phyloP scores from a whole-genome alignment of 345 rosid species.

The Camelina sativa region DNA sequence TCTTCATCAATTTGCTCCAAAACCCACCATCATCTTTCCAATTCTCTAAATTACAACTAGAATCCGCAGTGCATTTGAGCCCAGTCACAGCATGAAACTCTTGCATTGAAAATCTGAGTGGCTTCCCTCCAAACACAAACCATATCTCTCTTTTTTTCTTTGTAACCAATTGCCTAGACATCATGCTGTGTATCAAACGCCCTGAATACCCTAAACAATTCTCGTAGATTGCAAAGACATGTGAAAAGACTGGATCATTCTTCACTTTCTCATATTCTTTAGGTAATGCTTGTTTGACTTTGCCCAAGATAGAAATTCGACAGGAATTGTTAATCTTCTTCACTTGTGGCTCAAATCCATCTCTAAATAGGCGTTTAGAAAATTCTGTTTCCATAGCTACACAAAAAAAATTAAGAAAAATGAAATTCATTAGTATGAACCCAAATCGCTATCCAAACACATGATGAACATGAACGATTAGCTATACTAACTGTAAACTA shows the following conservation, averaged over 20 bases:
- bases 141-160: too few species aligned
- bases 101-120: too few species aligned
- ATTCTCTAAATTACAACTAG: background rate
- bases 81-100: too few species aligned
- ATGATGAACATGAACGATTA: too few species aligned
- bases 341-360: background rate
- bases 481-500: too few species aligned
- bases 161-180: too few species aligned
- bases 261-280: background rate
- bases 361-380: background rate
- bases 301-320: background rate
- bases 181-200: too few species aligned
- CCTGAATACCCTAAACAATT: too few species aligned
- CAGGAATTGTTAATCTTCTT: background rate
- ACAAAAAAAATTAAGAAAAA: background rate
- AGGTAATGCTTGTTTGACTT: background rate
- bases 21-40: background rate
- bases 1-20: background rate
- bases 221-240: background rate
- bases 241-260: background rate
- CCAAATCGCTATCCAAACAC: too few species aligned
- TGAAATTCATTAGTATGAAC: too few species aligned
- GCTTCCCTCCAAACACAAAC: too few species aligned
- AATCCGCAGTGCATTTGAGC: too few species aligned
- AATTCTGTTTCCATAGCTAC: background rate